These are phyloP conservation scores for Mrakiaceae sp. DNA, from an alignment of 1,284 basidiomycete genomes.

Conservation along the genomic window DNA sequence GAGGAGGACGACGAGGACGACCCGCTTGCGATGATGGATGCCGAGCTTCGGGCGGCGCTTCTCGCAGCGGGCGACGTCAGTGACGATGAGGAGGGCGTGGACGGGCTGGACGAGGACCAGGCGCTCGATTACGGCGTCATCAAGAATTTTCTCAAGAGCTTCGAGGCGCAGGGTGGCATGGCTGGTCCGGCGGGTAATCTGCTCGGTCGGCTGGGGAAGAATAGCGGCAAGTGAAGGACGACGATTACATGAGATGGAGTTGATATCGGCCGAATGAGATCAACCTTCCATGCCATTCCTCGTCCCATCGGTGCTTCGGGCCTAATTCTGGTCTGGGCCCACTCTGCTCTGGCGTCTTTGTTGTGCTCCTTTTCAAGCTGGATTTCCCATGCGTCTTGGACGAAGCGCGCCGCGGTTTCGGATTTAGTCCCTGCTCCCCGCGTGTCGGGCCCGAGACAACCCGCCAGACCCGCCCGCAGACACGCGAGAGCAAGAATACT, in stretches of 20 bases:
- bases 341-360: too few species aligned
- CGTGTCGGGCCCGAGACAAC: too few species aligned
- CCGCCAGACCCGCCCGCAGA: too few species aligned
- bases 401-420: too few species aligned
- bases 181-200: constrained; percentile 82
- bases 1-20: constrained; percentile 45
- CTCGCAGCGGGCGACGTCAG: constrained; percentile 39
- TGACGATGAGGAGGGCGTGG: constrained; percentile 44
- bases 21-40: constrained; percentile 70
- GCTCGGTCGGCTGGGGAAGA: constrained; percentile 51
- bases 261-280: too few species aligned
- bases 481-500: too few species aligned
- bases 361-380: too few species aligned
- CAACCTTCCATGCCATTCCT: too few species aligned
- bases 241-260: background rate
- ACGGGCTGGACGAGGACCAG: constrained; percentile 29
- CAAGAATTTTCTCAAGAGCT: constrained; percentile 90
- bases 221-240: background rate
- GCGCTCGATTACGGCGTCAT: constrained; percentile 76
- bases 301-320: too few species aligned
- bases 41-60: constrained; percentile 59
- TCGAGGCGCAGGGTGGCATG: constrained; percentile 72
- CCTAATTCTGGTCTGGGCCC: too few species aligned
- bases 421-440: too few species aligned
- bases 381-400: too few species aligned